Evolutionary conservation across 2,329 filamentous ascomycete genomes (phyloP), one percentile per base, ranked within the genome.

Genomic region (Xylaria sp.): DNA sequence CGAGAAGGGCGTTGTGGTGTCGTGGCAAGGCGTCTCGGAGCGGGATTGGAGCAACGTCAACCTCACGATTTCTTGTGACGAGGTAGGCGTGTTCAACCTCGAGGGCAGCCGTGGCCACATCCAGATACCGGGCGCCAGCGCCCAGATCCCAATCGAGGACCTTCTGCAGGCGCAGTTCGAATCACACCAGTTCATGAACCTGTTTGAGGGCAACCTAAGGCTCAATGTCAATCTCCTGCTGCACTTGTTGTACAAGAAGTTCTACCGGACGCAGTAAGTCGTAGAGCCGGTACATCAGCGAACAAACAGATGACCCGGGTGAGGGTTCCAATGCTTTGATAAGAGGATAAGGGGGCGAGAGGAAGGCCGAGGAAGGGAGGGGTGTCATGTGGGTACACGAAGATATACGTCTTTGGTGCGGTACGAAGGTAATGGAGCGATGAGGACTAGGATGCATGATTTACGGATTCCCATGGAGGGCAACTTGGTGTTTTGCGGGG

Each of bases 181-280:
- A 74, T 92, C 94, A 63, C 90, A 92, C 66, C 92, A 97, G 75
- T 96, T 96, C 72, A 92, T 97, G 85, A 92, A 91, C 68, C 80
- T 97, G 56, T 99, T 99, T 68, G 91, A 95, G 71, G 87, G 88
- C 50, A 84, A 82, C 60, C 80, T 97, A 69, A 88, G 89, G 74
- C 83, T 99, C 68, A 97, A 97, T 73, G 94, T 99, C 68, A 99
- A 99, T 77, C 74, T 99, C 69, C 85, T 99, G 76, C 80, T 99
- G 79, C 94, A 99, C 81, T 79, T 97, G 73, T 84, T 99, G 64
- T 97, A 97, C 80, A 96, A 95, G 84, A 99, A 99, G 81, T 99
- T 99, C 74, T 99, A 99, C 71, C 78, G 85, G 57, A 88, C 86
- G 56, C 84, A 87, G 67, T 86, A 76, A 75, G 45, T 44, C 26